Conservation (phyloP, 1,139 yeast genomes). For the Kodamaea anthophila region DNA sequence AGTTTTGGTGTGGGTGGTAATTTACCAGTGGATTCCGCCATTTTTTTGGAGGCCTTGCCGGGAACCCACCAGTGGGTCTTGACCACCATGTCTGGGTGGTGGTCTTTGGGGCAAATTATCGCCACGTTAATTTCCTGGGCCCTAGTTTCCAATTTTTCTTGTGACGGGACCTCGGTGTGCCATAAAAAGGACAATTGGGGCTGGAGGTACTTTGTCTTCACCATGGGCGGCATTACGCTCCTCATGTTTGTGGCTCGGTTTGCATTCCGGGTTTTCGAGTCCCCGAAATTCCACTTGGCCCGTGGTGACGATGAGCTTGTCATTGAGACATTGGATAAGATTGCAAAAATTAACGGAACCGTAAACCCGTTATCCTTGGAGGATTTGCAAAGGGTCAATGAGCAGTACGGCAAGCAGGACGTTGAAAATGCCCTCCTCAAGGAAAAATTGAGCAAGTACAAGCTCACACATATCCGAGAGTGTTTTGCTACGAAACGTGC, state of each 20-base stretch:
- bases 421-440: conserved; percentile 17
- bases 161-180: conserved; percentile 22
- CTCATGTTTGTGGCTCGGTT: conserved; percentile 32
- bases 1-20: conserved; percentile 44
- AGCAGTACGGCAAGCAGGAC: conserved; percentile 11
- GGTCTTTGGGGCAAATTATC: conserved; percentile 39
- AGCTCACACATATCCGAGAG: conserved; percentile 26
- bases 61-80: conserved; percentile 33
- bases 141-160: conserved; percentile 33
- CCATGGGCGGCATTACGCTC: conserved; percentile 38
- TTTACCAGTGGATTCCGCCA: conserved; percentile 39
- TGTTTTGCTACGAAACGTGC: conserved; percentile 32
- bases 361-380: conserved; percentile 22
- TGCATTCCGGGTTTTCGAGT: conserved; percentile 32
- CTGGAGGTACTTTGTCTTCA: conserved; percentile 39
- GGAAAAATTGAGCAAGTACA: conserved; percentile 23
- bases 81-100: conserved; percentile 40
- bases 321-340: conserved; percentile 29
- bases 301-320: conserved; percentile 34
- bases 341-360: conserved; percentile 30
- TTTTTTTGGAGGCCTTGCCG: conserved; percentile 40
- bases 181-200: conserved; percentile 34
- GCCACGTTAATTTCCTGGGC: conserved; percentile 39
- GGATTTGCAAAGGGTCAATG: conserved; percentile 26
- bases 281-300: conserved; percentile 35